These are phyloP conservation scores for Solanum chaucha DNA, from an alignment of 257 asterid genomes.

Conservation along the genomic window DNA sequence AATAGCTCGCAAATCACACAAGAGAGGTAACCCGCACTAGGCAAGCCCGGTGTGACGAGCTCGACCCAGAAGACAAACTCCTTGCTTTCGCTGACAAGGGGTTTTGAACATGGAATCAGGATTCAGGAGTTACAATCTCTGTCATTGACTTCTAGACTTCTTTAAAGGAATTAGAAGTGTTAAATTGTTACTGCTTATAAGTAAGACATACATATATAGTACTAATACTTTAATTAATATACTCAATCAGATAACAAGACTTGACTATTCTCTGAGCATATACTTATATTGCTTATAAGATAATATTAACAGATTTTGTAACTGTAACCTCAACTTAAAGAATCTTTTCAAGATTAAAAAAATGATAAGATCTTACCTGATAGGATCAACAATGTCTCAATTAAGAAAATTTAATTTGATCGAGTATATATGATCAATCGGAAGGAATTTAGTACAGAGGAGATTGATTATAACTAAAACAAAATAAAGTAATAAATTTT, in stretches of 20 bases:
- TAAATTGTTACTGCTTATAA: too few species aligned
- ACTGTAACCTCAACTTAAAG: background rate
- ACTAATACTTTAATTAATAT: background rate
- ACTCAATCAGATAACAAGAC: background rate
- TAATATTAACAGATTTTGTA: background rate
- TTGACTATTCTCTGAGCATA: background rate
- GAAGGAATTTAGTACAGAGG: background rate
- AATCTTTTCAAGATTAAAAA: background rate
- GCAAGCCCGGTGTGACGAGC: too few species aligned
- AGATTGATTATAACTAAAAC: background rate
- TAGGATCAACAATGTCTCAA: background rate
- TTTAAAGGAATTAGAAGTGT: too few species aligned
- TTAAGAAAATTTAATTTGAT: background rate
- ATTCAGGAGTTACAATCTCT: too few species aligned
- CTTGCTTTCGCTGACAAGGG: too few species aligned
- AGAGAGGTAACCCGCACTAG: too few species aligned
- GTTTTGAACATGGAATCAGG: too few species aligned
- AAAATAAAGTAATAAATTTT: background rate
- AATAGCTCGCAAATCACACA: too few species aligned
- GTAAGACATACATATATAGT: too few species aligned
- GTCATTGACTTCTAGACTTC: too few species aligned
- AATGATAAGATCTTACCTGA: background rate
- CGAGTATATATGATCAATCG: background rate
- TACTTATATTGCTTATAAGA: background rate
- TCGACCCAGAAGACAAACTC: too few species aligned